Conservation (phyloP, 2,329 filamentous ascomycete genomes). For the Fusarium falciforme region DNA sequence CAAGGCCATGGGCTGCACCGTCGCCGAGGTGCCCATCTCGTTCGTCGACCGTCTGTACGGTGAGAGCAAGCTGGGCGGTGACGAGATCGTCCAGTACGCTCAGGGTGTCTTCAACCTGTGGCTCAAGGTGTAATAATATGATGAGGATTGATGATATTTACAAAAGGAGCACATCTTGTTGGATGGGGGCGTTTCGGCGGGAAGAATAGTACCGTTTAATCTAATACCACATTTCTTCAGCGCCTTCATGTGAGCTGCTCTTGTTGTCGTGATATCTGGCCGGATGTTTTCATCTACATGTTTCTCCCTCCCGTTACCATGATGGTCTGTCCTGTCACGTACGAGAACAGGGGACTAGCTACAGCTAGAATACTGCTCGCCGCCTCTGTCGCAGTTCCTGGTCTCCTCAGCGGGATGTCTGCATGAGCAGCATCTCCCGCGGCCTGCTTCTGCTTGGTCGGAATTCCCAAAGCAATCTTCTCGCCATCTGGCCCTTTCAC, state of each 20-base stretch:
- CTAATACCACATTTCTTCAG: slow-evolving; percentile 46
- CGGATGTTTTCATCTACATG: slow-evolving; percentile 54
- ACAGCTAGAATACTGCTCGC: slow-evolving; percentile 82
- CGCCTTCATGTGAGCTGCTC: neutral
- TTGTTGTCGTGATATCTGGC: neutral
- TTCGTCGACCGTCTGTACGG: slow-evolving; percentile 97
- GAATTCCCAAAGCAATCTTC: slow-evolving; percentile 81
- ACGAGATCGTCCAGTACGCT: slow-evolving; percentile 96
- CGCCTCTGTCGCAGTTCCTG: slow-evolving; percentile 83
- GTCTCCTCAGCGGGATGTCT: slow-evolving; percentile 83
- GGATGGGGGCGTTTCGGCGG: slow-evolving; percentile 46
- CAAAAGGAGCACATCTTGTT: slow-evolving; percentile 40
- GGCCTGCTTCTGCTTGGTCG: slow-evolving; percentile 65
- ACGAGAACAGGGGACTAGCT: slow-evolving; percentile 83
- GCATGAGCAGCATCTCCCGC: slow-evolving; percentile 59
- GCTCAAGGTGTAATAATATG: slow-evolving; percentile 72
- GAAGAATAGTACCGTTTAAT: slow-evolving; percentile 47
- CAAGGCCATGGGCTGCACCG: slow-evolving; percentile 93
- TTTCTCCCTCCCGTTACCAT: slow-evolving; percentile 83
- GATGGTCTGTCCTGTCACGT: slow-evolving; percentile 88
- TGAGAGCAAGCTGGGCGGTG: slow-evolving; percentile 92
- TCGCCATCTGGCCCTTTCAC: slow-evolving; percentile 80
- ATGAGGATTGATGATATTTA: slow-evolving; percentile 28
- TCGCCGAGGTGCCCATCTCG: slow-evolving; percentile 94
- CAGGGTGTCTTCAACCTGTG: slow-evolving; percentile 85